Base-by-base conservation (phyloP, 2,329 filamentous ascomycete species). In the Talaromyces sp. region DNA sequence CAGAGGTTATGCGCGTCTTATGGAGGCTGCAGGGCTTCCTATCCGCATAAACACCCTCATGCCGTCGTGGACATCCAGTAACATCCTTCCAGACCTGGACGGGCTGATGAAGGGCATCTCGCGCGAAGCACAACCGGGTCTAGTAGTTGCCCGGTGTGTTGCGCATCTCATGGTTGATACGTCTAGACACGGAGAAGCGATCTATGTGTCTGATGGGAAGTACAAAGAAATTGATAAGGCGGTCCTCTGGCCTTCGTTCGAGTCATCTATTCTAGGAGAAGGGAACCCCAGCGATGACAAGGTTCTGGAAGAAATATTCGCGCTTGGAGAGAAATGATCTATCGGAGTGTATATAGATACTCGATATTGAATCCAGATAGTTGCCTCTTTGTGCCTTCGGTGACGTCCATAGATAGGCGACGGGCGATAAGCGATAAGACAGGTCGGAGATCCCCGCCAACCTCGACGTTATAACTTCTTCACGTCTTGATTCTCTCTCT, bases 21-120 rank as follows among this genome's bases (percentile, higher is more conserved):
- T 81, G 19, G 51, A 59, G 43, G 60, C 80, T 1, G 77, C 80
- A 1, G 37, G 37, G 25, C 48, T 58, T 8, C 56, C 56, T 28
- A 78, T 85, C 43, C 79, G 83, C 13, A 66, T 85, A 53, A 86
- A 86, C 70, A 77, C 74, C 5, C 69, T 85, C 19, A 77, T 80
- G 1, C 81, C 83, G 1, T 78, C 74, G 31, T 85, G 81, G 81
- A 84, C 83, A 0, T 69, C 73, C 2, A 81, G 80, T 15, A 75
- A 71, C 11, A 73, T 84, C 0, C 66, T 83, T 1, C 76, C 79
- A 0, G 28, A 58, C 17, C 17, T 58, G 39, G 46, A 53, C 39
- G 39, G 17, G 2, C 2, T 53, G 17, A 45, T 58, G 48, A 21
- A 52, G 36, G 37, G 48, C 7, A 36, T 53, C 9, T 58, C 56